Evolutionary conservation across 2,329 filamentous ascomycete genomes (phyloP), one percentile per base, ranked within the genome.

Genomic region (Colletotrichum spaethianum): DNA sequence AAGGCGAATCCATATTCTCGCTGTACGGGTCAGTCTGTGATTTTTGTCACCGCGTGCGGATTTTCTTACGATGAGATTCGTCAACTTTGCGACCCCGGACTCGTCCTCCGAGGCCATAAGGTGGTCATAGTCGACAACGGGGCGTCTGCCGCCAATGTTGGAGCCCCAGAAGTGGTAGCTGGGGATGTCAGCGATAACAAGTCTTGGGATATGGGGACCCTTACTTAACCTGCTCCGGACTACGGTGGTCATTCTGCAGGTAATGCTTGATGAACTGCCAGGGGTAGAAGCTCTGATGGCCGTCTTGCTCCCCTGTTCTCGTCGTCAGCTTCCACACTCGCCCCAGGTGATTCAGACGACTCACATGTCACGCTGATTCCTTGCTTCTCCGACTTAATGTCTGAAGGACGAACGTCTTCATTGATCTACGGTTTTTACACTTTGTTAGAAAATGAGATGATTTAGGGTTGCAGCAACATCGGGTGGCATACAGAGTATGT

Each of bases 1-100:
- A 96, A 96, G 76, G 89, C 93, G 79, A 97, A 94, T 3, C 96
- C 95, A 74, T 88, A 90, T 72, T 83, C 80, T 71, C 89, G 88
- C 93, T 95, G 61, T 8, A 12, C 50, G 77, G 38, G 65, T 70
- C 55, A 70, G 60, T 16, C 33, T 40, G 18, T 16, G 33, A 7
- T 26, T n/a, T 14, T 56, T 26, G 12, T 23, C 33, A 28, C 31
- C 0, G 23, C 4, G 16, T 2, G 23, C 6, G 28, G 26, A 57
- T 60, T 60, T 36, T 72, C 85, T 77, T 80, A 91, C 91, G 76
- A 97, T 93, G 44, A 89, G 86, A 44, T 84, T 82, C n/a, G 92
- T 90, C 85, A 94, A 87, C 28, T 86, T 80, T 33, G 88, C 87
- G 36, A 96, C 84, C 6, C 88, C 88, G 16, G 81, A 76, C 26